A percentile compares a stretch with the other conserved stretches of the same genome.
Conservation (phyloP, 2,329 filamentous ascomycete species). For the Aspergillus fructus region DNA sequence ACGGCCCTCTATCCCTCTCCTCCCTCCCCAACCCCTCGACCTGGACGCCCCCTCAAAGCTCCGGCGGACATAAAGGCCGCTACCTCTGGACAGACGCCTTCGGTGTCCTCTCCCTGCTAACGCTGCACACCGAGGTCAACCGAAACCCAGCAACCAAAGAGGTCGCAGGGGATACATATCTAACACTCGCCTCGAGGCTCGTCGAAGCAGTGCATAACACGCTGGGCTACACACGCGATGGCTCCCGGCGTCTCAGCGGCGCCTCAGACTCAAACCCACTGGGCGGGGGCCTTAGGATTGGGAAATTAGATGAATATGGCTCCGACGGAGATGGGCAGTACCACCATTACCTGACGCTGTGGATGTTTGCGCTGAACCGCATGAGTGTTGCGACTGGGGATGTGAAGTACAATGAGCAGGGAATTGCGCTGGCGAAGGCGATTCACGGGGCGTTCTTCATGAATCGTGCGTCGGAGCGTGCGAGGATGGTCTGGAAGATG, state of each 20-base stretch:
- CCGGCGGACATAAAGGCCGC: constrained; percentile 57
- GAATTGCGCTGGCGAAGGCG: constrained; percentile 52
- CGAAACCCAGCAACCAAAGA: not conserved
- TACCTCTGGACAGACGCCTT: constrained; percentile 64
- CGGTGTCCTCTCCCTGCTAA: constrained; percentile 60
- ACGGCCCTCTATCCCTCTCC: constrained; percentile 38
- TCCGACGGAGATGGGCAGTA: constrained; percentile 60
- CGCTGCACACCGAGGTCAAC: constrained; percentile 46
- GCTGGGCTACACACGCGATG: constrained; percentile 55
- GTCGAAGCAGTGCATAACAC: constrained; percentile 53
- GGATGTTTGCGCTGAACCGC: constrained; percentile 63
- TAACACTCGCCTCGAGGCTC: constrained; percentile 51
- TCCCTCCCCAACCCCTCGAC: constrained; percentile 27
- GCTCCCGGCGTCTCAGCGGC: constrained; percentile 46
- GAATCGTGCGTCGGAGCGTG: constrained; percentile 30
- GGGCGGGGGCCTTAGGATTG: constrained; percentile 57
- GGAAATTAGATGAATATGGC: constrained; percentile 52
- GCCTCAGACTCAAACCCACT: constrained; percentile 55
- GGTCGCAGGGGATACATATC: constrained; percentile 38
- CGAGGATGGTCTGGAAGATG: constrained; percentile 59
- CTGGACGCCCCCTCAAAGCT: constrained; percentile 53
- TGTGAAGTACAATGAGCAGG: constrained; percentile 50
- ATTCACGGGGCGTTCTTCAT: constrained; percentile 56
- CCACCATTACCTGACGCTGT: constrained; percentile 61
- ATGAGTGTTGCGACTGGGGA: constrained; percentile 51